Evolutionary conservation across 495 filamentous ascomycete genomes (phyloP).

Genomic region (Xylaria grammica): DNA sequence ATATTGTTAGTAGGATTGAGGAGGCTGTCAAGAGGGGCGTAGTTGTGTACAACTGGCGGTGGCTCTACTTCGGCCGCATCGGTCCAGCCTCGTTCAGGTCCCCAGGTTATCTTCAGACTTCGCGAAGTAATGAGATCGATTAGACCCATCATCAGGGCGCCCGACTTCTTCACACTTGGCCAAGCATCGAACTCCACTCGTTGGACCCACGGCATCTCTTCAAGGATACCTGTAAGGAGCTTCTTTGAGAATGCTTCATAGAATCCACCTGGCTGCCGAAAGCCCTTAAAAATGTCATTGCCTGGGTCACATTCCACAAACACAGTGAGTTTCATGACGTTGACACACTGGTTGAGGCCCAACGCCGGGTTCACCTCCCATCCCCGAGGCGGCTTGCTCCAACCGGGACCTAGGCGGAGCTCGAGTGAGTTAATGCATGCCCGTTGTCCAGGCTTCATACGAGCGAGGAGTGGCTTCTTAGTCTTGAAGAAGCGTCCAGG

Average conservation of each 20-base stretch:
- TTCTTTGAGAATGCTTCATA: slow-evolving; percentile 73
- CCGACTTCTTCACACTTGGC: slow-evolving; percentile 69
- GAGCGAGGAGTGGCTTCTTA: slow-evolving; percentile 66
- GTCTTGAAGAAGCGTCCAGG: slow-evolving; percentile 70
- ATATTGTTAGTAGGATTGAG: slow-evolving; percentile 29
- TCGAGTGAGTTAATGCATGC: slow-evolving; percentile 70
- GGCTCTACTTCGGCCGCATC: slow-evolving; percentile 44
- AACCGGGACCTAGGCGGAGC: slow-evolving; percentile 80
- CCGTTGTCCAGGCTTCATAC: slow-evolving; percentile 70
- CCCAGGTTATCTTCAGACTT: slow-evolving; percentile 67
- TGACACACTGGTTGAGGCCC: slow-evolving; percentile 67
- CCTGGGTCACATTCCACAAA: slow-evolving; percentile 83
- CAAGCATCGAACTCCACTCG: slow-evolving; percentile 78
- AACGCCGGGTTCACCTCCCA: slow-evolving; percentile 73
- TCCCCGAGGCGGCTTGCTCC: slow-evolving; percentile 72
- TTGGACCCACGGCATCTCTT: slow-evolving; percentile 62
- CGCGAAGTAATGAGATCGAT: slow-evolving; percentile 57
- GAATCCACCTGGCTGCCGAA: slow-evolving; percentile 69
- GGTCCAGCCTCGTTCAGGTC: slow-evolving; percentile 71
- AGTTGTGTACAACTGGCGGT: slow-evolving; percentile 29
- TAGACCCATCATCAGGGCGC: slow-evolving; percentile 72
- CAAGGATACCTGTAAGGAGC: slow-evolving; percentile 64
- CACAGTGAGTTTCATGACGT: slow-evolving; percentile 68
- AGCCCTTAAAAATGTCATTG: slow-evolving; percentile 73
- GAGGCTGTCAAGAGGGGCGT: slow-evolving; percentile 30